Evolutionary conservation across 73 alveolate species (phyloP).

Genomic region (Chromera velia): DNA sequence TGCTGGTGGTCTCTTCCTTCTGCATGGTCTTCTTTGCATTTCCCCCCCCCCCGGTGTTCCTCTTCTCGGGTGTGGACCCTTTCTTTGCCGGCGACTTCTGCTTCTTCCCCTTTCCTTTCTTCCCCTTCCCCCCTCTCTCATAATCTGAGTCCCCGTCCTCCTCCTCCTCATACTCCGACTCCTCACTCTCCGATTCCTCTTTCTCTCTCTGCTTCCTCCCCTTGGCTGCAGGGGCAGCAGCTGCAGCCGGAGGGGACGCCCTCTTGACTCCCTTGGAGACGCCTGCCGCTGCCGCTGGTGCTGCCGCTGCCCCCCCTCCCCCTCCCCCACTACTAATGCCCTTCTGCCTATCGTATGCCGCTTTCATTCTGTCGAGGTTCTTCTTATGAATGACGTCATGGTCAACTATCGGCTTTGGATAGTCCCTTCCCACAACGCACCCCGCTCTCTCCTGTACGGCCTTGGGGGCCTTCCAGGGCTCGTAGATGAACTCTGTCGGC

Average conservation of each 20-base stretch:
- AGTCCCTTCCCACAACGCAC: slow-evolving; percentile 34
- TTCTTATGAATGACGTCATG: neutral
- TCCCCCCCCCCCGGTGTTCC: too few relatives aligned
- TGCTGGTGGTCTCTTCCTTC: too few relatives aligned
- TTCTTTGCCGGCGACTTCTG: too few relatives aligned
- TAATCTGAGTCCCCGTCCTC: neutral
- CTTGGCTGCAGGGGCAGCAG: too few relatives aligned
- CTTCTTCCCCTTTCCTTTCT: neutral
- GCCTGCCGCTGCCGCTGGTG: neutral
- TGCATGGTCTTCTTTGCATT: too few relatives aligned
- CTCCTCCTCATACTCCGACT: neutral
- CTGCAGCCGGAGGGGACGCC: too few relatives aligned
- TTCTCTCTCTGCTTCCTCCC: too few relatives aligned
- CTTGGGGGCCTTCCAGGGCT: slow-evolving; percentile 41
- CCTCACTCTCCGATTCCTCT: neutral
- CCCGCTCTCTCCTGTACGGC: slow-evolving; percentile 16
- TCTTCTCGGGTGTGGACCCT: too few relatives aligned
- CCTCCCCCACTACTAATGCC: neutral
- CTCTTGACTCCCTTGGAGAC: too few relatives aligned
- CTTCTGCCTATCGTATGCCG: neutral
- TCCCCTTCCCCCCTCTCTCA: neutral
- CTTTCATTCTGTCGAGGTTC: slow-evolving; percentile 10
- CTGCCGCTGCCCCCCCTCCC: neutral
- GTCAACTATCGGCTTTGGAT: slow-evolving; percentile 31
- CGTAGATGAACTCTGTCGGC: slow-evolving; percentile 31